Conservation (phyloP, 257 asterid genomes). For the Nicotiana tabacum region DNA sequence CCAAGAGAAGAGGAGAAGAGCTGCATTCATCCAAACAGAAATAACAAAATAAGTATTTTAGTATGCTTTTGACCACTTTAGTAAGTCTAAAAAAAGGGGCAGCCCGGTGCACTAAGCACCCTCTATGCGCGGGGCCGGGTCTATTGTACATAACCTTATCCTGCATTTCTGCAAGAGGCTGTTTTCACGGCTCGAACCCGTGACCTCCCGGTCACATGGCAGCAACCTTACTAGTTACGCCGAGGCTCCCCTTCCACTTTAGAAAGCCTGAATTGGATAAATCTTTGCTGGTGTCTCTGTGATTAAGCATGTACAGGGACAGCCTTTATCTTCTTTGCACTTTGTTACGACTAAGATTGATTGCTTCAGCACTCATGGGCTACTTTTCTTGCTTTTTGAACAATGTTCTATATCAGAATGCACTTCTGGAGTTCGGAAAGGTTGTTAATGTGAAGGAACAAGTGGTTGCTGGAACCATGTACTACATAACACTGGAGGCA, state of each 20-base stretch:
- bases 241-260: background rate
- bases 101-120: too few species aligned
- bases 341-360: background rate
- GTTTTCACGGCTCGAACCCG: too few species aligned
- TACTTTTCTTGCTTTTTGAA: background rate
- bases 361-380: background rate
- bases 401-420: slow-evolving; percentile 37
- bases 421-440: slow-evolving; percentile 60
- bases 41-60: background rate
- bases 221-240: too few species aligned
- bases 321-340: background rate
- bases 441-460: slow-evolving; percentile 75
- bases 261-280: background rate
- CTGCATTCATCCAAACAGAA: background rate
- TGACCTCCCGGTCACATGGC: too few species aligned
- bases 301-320: background rate
- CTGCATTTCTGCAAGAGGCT: too few species aligned
- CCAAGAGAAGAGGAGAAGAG: background rate
- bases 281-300: background rate
- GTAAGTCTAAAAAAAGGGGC: background rate
- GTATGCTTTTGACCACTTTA: background rate
- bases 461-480: slow-evolving; percentile 70
- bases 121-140: too few species aligned
- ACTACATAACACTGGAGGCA: slow-evolving; percentile 69
- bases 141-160: too few species aligned